Conservation (phyloP, 306 rosid species). For the Luffa aegyptiaca region DNA sequence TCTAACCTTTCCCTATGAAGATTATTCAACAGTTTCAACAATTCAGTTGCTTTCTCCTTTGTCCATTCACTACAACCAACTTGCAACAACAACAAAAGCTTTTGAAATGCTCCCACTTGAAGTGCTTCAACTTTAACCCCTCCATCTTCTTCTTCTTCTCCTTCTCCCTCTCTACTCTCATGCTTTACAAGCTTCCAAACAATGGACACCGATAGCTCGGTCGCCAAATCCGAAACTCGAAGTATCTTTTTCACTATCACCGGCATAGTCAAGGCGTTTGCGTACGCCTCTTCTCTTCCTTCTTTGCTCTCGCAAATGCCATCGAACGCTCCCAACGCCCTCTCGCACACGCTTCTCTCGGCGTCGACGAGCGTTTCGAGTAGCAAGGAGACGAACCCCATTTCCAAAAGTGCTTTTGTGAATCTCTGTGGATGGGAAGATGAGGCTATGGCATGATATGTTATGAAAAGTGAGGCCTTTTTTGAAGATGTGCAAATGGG, state of each 20-base stretch:
- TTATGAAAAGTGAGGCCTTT: conserved; percentile 26
- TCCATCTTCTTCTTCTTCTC: neutral
- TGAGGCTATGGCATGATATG: conserved; percentile 18
- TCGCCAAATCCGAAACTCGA: conserved; percentile 26
- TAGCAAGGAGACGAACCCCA: conserved; percentile 22
- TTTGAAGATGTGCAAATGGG: conserved; percentile 30
- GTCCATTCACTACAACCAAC: conserved; percentile 34
- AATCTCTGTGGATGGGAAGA: conserved; percentile 2
- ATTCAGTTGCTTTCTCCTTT: conserved; percentile 27
- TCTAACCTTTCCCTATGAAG: conserved; percentile 27
- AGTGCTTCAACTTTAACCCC: conserved; percentile 23
- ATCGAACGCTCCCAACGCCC: conserved; percentile 28
- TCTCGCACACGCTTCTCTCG: conserved; percentile 29
- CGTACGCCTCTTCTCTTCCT: conserved; percentile 22
- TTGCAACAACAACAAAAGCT: conserved; percentile 35
- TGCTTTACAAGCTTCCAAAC: conserved; percentile 32
- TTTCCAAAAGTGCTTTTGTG: conserved; percentile 6
- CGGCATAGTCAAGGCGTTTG: conserved; percentile 24
- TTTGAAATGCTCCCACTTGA: conserved; percentile 39
- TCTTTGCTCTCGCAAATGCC: conserved; percentile 14
- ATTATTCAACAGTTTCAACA: conserved; percentile 30
- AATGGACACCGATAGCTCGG: conserved; percentile 26
- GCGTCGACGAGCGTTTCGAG: conserved; percentile 21
- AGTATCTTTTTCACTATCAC: conserved; percentile 33
- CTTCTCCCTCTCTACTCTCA: neutral